A percentile compares a stretch with the other conserved stretches of the same genome.
Conservation (phyloP, 768 basidiomycete species). For the Gyrodon lividus region DNA sequence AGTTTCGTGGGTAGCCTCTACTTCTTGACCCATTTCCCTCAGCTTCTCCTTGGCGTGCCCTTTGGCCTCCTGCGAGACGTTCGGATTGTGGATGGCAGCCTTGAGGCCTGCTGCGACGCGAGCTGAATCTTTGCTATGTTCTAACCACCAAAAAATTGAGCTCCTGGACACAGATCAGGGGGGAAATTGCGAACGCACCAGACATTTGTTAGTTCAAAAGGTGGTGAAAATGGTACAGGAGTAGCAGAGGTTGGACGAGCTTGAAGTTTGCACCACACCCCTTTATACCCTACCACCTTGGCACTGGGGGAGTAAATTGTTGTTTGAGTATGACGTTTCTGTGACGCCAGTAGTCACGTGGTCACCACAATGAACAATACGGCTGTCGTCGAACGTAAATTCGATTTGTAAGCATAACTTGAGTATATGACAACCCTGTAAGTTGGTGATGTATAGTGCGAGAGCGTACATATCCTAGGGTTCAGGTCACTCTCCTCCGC, state of each 20-base stretch:
- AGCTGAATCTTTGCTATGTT: constrained; percentile 38
- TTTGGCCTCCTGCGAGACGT: constrained; percentile 56
- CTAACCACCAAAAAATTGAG: constrained; percentile 7
- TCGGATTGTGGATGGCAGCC: constrained; percentile 57
- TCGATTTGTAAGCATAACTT: neutral
- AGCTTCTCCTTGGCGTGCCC: constrained; percentile 45
- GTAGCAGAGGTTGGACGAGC: neutral
- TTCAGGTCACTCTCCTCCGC: constrained; percentile 27
- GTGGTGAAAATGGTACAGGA: neutral
- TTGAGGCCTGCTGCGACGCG: constrained; percentile 58
- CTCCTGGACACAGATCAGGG: neutral
- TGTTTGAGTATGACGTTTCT: neutral
- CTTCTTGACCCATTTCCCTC: constrained; percentile 35
- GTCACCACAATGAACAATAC: too few relatives aligned
- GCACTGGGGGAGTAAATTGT: neutral
- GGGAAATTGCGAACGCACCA: neutral
- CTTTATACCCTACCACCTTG: neutral
- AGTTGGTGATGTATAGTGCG: neutral
- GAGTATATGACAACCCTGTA: neutral
- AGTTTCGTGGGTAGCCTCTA: constrained; percentile 1
- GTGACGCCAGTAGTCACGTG: constrained; percentile 10
- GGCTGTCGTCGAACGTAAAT: too few relatives aligned
- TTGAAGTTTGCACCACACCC: neutral
- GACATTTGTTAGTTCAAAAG: constrained; percentile 10
- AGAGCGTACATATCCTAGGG: neutral